Evolutionary conservation across 2,329 filamentous ascomycete species (phyloP).

Genomic region (Penicillium sp.): DNA sequence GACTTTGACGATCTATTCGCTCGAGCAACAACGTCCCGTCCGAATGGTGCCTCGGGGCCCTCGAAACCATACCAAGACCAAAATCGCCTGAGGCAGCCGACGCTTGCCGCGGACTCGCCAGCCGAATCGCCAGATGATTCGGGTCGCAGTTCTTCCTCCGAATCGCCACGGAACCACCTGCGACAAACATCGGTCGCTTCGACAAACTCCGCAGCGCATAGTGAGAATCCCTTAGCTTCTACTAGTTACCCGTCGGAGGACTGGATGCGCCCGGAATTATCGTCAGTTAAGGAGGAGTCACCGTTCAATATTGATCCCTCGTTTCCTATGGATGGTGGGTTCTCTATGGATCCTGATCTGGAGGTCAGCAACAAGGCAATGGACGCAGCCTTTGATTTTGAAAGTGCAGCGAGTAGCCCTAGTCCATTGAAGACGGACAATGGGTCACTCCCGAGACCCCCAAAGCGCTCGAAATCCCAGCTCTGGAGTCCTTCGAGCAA

Average conservation of each 20-base stretch:
- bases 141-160: conserved; percentile 44
- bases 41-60: conserved; percentile 28
- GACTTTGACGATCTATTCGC: conserved; percentile 45
- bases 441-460: conserved; percentile 22
- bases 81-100: conserved; percentile 34
- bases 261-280: conserved; percentile 39
- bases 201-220: conserved; percentile 40
- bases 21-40: conserved; percentile 32
- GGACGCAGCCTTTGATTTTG: conserved; percentile 50
- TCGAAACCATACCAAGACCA: conserved; percentile 33
- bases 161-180: conserved; percentile 42
- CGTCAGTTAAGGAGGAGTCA: conserved; percentile 40
- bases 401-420: conserved; percentile 48
- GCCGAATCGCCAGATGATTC: conserved; percentile 47
- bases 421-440: conserved; percentile 39
- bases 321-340: conserved; percentile 34
- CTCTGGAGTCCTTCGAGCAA: conserved; percentile 28
- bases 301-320: conserved; percentile 41
- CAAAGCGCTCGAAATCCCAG: conserved; percentile 27
- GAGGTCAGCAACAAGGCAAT: conserved; percentile 48
- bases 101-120: conserved; percentile 39
- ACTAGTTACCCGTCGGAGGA: conserved; percentile 36
- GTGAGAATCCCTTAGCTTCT: conserved; percentile 35
- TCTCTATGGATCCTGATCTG: conserved; percentile 37
- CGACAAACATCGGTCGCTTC: conserved; percentile 44